A percentile compares a stretch with the other conserved stretches of the same genome.
Evolutionary conservation across 2,329 filamentous ascomycete species (phyloP).

Genomic region (Pseudopithomyces chartarum): DNA sequence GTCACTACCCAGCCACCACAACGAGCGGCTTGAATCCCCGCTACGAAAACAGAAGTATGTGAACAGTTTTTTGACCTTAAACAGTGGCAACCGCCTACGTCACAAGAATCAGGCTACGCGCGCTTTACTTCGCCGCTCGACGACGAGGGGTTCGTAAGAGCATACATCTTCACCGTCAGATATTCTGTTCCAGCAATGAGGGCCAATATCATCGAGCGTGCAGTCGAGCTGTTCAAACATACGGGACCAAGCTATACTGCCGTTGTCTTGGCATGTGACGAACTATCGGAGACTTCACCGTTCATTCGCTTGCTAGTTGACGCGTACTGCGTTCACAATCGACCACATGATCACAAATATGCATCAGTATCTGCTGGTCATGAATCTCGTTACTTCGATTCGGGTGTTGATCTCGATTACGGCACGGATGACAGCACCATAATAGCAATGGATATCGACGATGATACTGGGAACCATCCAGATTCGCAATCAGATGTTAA

Average conservation of each 20-base stretch:
- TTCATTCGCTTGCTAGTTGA: conserved; percentile 1
- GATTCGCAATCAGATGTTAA: background rate
- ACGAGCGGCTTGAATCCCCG: too few species aligned
- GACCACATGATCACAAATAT: background rate
- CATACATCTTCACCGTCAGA: background rate
- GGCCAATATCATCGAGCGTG: background rate
- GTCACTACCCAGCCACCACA: too few species aligned
- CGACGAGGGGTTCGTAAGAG: background rate
- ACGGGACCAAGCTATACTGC: background rate
- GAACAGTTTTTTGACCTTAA: background rate
- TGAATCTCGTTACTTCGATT: background rate
- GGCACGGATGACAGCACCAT: background rate
- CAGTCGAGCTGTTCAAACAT: background rate
- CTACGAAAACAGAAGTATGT: background rate
- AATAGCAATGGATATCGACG: background rate
- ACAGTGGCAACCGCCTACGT: background rate
- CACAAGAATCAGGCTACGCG: background rate
- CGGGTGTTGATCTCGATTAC: background rate
- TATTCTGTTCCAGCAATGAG: background rate
- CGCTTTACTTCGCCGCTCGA: background rate
- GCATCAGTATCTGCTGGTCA: background rate
- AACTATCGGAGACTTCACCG: background rate
- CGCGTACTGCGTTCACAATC: background rate
- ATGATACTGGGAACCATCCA: background rate
- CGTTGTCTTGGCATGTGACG: background rate